Conservation (phyloP, 352 stramenopile species). For the Pythium rhizo-oryzae region DNA sequence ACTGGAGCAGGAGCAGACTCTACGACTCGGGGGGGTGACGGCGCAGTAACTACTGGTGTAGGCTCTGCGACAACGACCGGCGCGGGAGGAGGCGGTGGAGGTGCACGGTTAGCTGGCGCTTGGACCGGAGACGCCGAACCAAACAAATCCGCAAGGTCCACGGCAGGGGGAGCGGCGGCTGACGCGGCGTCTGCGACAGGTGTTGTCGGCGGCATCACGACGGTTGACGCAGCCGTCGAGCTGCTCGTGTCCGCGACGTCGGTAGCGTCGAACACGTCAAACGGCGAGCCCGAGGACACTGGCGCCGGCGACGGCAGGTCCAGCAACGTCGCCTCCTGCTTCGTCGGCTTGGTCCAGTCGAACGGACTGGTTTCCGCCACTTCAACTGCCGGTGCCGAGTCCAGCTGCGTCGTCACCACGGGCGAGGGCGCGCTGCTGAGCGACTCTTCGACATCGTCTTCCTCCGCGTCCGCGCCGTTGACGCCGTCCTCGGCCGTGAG, state of each 20-base stretch:
- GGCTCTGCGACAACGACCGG: not conserved
- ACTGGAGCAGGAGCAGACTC: not conserved
- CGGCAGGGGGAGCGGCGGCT: not conserved
- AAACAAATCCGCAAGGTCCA: conserved; percentile 10
- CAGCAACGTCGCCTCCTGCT: conserved; percentile 26
- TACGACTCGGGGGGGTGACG: not conserved
- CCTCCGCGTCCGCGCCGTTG: not conserved
- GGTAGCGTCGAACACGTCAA: conserved; percentile 23
- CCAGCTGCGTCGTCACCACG: not conserved
- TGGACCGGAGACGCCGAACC: not conserved
- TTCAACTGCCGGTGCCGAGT: not conserved
- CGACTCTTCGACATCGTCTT: not conserved
- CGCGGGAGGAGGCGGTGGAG: not conserved
- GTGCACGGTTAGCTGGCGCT: not conserved
- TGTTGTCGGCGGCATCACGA: conserved; percentile 5
- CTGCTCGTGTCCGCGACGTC: not conserved
- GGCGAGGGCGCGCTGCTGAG: not conserved
- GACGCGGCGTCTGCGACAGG: not conserved
- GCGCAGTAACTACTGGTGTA: not conserved
- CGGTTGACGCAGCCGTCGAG: not conserved
- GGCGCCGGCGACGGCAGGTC: conserved; percentile 49
- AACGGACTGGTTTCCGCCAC: conserved; percentile 7
- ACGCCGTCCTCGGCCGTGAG: conserved; percentile 13
- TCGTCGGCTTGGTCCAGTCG: not conserved
- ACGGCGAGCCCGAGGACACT: conserved; percentile 5